Percentiles rank a stretch among this genome's conserved stretches.
These are phyloP conservation scores for Ensete ventricosum DNA, from an alignment of 176 grass and related monocot species.

Conservation along the genomic window DNA sequence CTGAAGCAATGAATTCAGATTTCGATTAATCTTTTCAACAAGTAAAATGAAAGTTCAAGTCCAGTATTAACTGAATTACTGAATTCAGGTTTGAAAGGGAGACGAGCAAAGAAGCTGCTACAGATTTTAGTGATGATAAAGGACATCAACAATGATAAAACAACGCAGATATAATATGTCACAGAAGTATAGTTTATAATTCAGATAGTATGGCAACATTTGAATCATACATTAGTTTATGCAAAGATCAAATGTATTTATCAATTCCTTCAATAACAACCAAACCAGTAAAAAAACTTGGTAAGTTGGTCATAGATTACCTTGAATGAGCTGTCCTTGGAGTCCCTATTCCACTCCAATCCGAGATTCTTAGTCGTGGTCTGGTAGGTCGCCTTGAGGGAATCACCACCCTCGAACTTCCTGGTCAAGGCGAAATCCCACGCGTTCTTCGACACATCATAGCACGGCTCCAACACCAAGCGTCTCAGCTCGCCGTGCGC, in stretches of 20 bases:
- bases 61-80: no score
- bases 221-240: not conserved
- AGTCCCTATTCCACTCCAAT: conserved; percentile 70
- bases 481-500: conserved; percentile 46
- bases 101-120: no score
- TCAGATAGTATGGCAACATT: not conserved
- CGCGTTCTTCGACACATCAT: conserved; percentile 56
- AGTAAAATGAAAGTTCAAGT: no score
- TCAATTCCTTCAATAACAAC: not conserved
- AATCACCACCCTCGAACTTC: conserved; percentile 50
- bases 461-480: conserved; percentile 74
- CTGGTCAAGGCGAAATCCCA: conserved; percentile 78
- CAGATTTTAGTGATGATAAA: no score
- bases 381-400: conserved; percentile 65
- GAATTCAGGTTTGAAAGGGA: no score
- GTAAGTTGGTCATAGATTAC: conserved; percentile 17
- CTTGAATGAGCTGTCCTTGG: conserved; percentile 60
- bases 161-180: not conserved
- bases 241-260: not conserved
- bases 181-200: not conserved
- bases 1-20: no score
- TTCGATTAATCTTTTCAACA: no score
- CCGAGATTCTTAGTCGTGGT: conserved; percentile 61
- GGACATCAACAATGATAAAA: not conserved
- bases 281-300: not conserved